Conservation (phyloP, 2,329 filamentous ascomycete species). For the Fusarium tuaranense region DNA sequence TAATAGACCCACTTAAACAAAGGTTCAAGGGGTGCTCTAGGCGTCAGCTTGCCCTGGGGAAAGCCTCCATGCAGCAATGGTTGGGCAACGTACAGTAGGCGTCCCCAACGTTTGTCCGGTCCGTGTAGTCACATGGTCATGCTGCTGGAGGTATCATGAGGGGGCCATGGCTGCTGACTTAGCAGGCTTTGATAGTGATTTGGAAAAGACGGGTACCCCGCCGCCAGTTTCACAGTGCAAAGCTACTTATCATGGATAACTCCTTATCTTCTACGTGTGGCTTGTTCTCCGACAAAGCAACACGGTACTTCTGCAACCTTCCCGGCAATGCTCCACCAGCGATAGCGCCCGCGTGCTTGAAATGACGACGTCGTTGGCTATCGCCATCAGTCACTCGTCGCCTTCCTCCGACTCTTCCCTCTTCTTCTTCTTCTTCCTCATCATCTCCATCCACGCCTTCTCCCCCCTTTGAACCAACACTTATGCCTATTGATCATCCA, state of each 20-base stretch:
- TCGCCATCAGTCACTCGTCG: conserved; percentile 28
- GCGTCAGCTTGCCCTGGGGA: not conserved
- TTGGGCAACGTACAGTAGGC: conserved; percentile 11
- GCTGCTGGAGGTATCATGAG: conserved; percentile 1
- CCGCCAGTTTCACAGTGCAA: fast-evolving
- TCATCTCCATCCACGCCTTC: conserved; percentile 14
- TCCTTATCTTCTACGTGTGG: not conserved
- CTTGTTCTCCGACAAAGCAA: not conserved
- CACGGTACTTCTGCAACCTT: conserved; percentile 14
- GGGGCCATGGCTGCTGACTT: not conserved
- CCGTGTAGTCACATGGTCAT: conserved; percentile 33
- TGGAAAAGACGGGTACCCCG: not conserved
- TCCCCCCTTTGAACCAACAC: not conserved
- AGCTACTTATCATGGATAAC: not conserved
- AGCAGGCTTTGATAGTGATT: not conserved
- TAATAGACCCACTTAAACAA: conserved; percentile 25
- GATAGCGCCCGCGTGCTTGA: conserved; percentile 42
- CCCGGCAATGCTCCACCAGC: conserved; percentile 32
- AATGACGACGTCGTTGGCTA: conserved; percentile 46
- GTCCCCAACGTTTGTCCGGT: conserved; percentile 25
- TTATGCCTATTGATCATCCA: conserved; percentile 11
- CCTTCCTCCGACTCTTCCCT: conserved; percentile 23
- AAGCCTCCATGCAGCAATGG: not conserved
- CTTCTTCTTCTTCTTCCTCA: conserved; percentile 1
- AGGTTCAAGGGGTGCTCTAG: not conserved